Base-by-base conservation (phyloP, 768 basidiomycete species). In the Leucocoprinus sp. region DNA sequence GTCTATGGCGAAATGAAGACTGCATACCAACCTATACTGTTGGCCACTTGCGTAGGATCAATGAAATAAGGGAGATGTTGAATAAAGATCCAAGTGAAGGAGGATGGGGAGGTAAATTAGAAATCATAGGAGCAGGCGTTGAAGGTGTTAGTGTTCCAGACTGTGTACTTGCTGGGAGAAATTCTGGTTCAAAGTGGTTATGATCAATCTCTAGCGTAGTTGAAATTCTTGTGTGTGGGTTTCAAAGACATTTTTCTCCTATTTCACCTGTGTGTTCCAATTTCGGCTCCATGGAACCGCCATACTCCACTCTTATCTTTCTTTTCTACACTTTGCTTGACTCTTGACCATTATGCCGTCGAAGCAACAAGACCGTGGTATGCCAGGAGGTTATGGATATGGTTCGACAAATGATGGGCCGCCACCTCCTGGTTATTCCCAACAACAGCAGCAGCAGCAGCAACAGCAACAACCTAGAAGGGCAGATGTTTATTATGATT, bases 81-180 rank as follows among this genome's bases (percentile, higher is more conserved):
- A 8, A 17, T 9, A 40, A 17, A 26, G 39, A 40, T 14, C 15
- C 40, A 4, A 39, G 38, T 22, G 42, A 44, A 1, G 61, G 42
- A 1, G 55, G 64, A 50, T 61, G 80, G 77, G 71, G 59, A 6
- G 66, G 67, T 1, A 56, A 64, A 40, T 52, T 92, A 58, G 77
- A 79, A 43, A 69, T 92, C 2, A 64, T 86, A 5, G 93, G 93
- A n/a, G 85, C 88, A 8, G 87, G 89, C 1, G 84, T 91, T 24
- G 79, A 79, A 0, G 92, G 92, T 2, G 86, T 92, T 2, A 92
- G 92, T 53, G 75, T 93, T 1, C 82, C 80, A 6, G 92, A 95
- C 56, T 93, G 91, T 59, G 72, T 93, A 8, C 77, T 81, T 54
- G 78, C 78, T 4, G 92, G 84, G 11, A 76, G 81, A 58, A 66